Evolutionary conservation across 2,329 filamentous ascomycete species (phyloP), one percentile per base, ranked within the genome.

Genomic region (Xylaria sp.): DNA sequence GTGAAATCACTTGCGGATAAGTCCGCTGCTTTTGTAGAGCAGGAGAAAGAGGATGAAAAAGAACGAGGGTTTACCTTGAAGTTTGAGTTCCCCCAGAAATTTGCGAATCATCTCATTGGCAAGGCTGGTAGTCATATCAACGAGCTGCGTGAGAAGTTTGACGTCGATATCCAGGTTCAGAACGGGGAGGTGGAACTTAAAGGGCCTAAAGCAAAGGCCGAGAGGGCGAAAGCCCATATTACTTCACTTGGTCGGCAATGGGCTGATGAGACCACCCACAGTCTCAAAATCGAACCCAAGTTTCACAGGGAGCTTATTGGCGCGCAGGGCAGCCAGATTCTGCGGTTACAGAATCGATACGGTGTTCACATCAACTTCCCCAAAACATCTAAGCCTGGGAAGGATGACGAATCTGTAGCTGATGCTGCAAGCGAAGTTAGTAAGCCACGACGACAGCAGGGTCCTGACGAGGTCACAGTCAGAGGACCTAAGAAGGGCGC

Each of bases 11-110:
- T 98, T 45, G 85, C 88, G 34, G 81, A 86, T 41, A 96, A 94
- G 83, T 89, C 97, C 62, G 81, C 87, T 66, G 88, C 88, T 7
- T 98, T 97, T 76, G 85, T 98, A 25, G 90, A 91, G 77, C 91
- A 97, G 78, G 94, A 97, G 80, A 92, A 94, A 82, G 88, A 93
- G 78, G 94, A 98, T 69, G 95, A 98, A 80, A 92, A 96, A 78
- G 95, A 98, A 81, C 92, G 95, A 67, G 94, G 93, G 52, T 97
- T 94, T 81, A 94, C 89, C 2, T 83, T 93, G 67, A 89, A 87
- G 30, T 98, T 98, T 73, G 93, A 97, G 71, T 99, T 97, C 83
- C 95, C 95, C 8, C 93, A 97, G 78, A 97, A 97, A 81, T 97
- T 90, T 77, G 94, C 94, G 71, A 97, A 97, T 80, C 91, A 97